Base-by-base conservation (phyloP, 2,329 filamentous ascomycete genomes). In the Sclerotinia spermophila region DNA sequence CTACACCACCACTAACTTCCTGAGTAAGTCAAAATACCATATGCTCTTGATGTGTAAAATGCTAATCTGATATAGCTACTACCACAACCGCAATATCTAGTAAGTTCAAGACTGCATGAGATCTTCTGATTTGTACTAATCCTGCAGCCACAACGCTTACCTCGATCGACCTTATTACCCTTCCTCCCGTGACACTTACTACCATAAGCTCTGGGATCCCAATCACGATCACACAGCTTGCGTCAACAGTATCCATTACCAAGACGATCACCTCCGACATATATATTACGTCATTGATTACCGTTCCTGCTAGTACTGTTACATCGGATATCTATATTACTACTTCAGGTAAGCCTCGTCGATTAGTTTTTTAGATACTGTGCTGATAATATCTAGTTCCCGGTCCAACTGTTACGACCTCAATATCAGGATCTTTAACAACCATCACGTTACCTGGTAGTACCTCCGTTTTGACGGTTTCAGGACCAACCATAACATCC, bases 351-450 rank as follows among this genome's bases (percentile, higher is more conserved):
- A 24, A 61, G n/a, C 21, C 27, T 30, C 6, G 10, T 27, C 8
- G 0, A 35, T 24, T 40, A 8, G 13, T 0, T 35, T 30, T n/a
- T 5, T 24, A 6, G 15, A 30, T 24, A 2, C 3, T 40, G n/a
- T 45, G 8, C 53, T 67, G 7, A 67, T 15, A n/a, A 60, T 35
- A 0, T 17, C 5, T 44, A 60, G 65, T 60, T 45, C 51, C 51
- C 21, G 55, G 51, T 15, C 38, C 65, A 70, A 67, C 24, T n/a
- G n/a, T n/a, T n/a, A n/a, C n/a, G n/a, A n/a, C 60, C 15, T 68
- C 59, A 27, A 74, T 72, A 21, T 74, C 71, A 24, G 72, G 73
- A 42, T 70, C 68, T 42, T 51, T 72, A 27, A 74, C 74, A 33
- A 72, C 67, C 6, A 58, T 69, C 27, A 67, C 60, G 2, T 58